Evolutionary conservation across 495 filamentous ascomycete species (phyloP).

Genomic region (Aspergillus saccharolyticus): DNA sequence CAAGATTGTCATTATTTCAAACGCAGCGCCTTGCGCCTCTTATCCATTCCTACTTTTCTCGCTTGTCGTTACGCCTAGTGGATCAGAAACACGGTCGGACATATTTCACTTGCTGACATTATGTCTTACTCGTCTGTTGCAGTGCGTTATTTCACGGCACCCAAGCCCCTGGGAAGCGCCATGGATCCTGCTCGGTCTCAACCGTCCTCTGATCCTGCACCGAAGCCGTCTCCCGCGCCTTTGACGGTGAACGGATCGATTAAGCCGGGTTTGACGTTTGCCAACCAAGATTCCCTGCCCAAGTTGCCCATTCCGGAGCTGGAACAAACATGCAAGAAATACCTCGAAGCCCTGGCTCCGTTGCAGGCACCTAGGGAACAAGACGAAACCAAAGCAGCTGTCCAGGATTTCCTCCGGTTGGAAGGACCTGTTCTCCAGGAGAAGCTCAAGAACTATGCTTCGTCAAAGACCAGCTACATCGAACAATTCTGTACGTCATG

Average conservation of each 20-base stretch:
- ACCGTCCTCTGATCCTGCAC: slow-evolving; percentile 19
- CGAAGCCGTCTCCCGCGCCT: slow-evolving; percentile 16
- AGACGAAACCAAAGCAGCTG: slow-evolving; percentile 71
- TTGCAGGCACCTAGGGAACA: slow-evolving; percentile 79
- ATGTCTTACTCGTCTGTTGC: slow-evolving; percentile 45
- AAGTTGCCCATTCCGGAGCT: slow-evolving; percentile 95
- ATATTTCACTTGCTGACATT: slow-evolving; percentile 35
- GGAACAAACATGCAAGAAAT: slow-evolving; percentile 71
- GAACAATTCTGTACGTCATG: slow-evolving; percentile 89
- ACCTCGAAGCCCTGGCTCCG: slow-evolving; percentile 73
- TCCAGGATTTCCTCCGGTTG: slow-evolving; percentile 75
- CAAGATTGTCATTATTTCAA: slow-evolving; percentile 94
- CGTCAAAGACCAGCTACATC: slow-evolving; percentile 89
- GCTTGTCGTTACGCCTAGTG: slow-evolving; percentile 66
- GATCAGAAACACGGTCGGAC: background rate
- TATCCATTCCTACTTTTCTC: slow-evolving; percentile 71
- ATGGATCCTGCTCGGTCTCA: slow-evolving; percentile 28
- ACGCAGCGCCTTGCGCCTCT: slow-evolving; percentile 75
- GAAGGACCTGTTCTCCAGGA: slow-evolving; percentile 87
- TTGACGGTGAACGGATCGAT: slow-evolving; percentile 18
- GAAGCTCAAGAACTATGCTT: slow-evolving; percentile 88
- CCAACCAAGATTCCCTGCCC: slow-evolving; percentile 79
- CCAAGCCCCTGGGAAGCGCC: slow-evolving; percentile 55
- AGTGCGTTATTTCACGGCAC: slow-evolving; percentile 55
- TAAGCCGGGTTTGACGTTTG: slow-evolving; percentile 65